These are phyloP conservation scores for Oryza glumipatula DNA, from an alignment of 176 grass and related monocot genomes.

Conservation along the genomic window DNA sequence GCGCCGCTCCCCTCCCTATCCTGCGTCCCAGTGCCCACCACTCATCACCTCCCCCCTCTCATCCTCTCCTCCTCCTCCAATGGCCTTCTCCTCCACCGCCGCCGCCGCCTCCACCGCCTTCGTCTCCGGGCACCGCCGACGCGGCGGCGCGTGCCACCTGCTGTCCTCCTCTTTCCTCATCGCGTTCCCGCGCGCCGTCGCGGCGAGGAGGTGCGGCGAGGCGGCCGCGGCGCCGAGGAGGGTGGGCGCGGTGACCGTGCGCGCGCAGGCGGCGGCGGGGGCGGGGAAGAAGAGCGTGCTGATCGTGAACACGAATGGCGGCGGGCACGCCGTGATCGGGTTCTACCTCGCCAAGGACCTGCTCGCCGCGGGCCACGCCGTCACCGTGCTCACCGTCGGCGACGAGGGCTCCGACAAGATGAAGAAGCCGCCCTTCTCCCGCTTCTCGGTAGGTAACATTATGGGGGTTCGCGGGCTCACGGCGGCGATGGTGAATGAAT, in stretches of 20 bases:
- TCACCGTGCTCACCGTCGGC: slow-evolving; percentile 89
- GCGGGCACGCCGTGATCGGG: slow-evolving; percentile 88
- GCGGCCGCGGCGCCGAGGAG: no score
- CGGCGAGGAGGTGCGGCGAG: background rate
- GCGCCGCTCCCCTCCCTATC: slow-evolving; percentile 19
- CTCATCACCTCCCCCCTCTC: slow-evolving; percentile 22
- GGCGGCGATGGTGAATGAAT: background rate
- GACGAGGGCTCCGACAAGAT: slow-evolving; percentile 85
- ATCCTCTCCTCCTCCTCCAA: background rate
- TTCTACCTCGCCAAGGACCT: slow-evolving; percentile 85
- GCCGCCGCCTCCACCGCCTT: background rate
- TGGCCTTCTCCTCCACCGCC: slow-evolving; percentile 34
- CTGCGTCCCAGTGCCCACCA: slow-evolving; percentile 33
- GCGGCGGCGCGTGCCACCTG: background rate
- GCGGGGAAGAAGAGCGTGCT: slow-evolving; percentile 68
- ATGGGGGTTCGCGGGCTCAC: background rate
- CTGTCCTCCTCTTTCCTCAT: background rate
- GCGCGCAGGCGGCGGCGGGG: slow-evolving; percentile 28
- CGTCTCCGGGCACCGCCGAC: background rate
- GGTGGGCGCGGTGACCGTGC: slow-evolving; percentile 18
- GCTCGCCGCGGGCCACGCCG: slow-evolving; percentile 66
- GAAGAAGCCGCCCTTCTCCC: slow-evolving; percentile 90
- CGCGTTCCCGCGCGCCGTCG: slow-evolving; percentile 24
- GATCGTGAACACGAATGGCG: slow-evolving; percentile 77
- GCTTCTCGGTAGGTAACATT: slow-evolving; percentile 63